These are phyloP conservation scores for Aspergillus sp. DNA, from an alignment of 2,329 filamentous ascomycete species.

Conservation along the genomic window DNA sequence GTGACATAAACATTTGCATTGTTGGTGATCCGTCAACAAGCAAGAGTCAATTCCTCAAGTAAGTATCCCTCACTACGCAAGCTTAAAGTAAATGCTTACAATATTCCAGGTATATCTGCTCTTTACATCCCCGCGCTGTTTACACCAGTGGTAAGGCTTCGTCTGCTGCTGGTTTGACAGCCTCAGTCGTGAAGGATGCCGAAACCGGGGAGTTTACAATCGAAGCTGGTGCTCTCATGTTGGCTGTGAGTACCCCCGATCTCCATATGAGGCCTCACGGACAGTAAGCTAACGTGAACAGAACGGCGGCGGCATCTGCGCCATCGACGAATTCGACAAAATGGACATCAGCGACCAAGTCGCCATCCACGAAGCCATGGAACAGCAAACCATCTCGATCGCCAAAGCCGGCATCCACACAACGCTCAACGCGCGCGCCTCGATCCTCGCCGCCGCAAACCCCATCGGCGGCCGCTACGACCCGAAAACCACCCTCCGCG, in stretches of 20 bases:
- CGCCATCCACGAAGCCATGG: constrained; percentile 99
- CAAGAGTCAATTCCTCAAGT: constrained; percentile 96
- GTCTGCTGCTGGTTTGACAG: constrained; percentile 94
- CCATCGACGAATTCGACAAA: constrained; percentile 99
- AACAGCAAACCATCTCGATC: constrained; percentile 99
- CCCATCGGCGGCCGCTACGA: constrained; percentile 94
- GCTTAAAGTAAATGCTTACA: neutral
- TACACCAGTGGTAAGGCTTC: constrained; percentile 98
- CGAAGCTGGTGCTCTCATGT: constrained; percentile 95
- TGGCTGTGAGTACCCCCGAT: no score
- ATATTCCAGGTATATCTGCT: constrained; percentile 76
- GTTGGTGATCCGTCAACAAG: constrained; percentile 96
- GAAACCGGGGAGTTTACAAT: constrained; percentile 99
- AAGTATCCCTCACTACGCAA: constrained; percentile 26
- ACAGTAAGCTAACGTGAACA: constrained; percentile 22
- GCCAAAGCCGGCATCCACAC: constrained; percentile 98
- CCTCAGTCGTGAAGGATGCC: constrained; percentile 95
- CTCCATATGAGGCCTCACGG: no score
- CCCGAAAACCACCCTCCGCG: constrained; percentile 87
- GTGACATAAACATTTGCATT: constrained; percentile 98
- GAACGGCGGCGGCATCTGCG: constrained; percentile 88
- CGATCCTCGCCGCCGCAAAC: constrained; percentile 94
- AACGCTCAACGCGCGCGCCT: constrained; percentile 92
- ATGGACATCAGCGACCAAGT: constrained; percentile 98
- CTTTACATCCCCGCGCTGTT: constrained; percentile 92